Base-by-base conservation (phyloP, 2,329 filamentous ascomycete species). In the Cercospora brassicicola region DNA sequence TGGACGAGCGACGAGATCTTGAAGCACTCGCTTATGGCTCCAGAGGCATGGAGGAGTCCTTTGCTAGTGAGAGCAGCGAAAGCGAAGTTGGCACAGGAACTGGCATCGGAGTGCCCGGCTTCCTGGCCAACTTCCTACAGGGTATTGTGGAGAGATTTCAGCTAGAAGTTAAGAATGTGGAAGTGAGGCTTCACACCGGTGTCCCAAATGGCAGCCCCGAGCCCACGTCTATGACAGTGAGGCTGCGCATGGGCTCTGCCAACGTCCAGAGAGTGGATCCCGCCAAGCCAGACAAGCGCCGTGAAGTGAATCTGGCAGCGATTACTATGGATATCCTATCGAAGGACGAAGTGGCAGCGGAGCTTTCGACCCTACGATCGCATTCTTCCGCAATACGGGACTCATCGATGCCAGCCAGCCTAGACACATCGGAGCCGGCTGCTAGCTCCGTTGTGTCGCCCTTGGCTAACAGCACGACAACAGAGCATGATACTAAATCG, bases 91-190 rank as follows among this genome's bases (percentile, higher is more conserved):
- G 91, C n/a, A 92, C 90, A 23, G 91, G 91, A 1, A 87, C 91
- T 71, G 81, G 87, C 0, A 81, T 93, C 33, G 89, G 88, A 1
- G 81, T 94, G 4, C 91, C 91, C 5, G 83, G 82, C 0, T 92
- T 93, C 71, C 81, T 95, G 57, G 87, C 89, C 51, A 87, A 86
- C 71, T 92, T 93, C 71, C 79, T 94, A 5, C 89, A 93, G 72
- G 90, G 91, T 31, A 88, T 94, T 59, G 81, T 90, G 28, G 91
- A 95, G 78, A 86, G 91, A 56, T 83, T 90, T 65, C 87, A 91
- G 75, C 81, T 94, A 28, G 84, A 82, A 60, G 87, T 94, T 67
- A 86, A 85, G 61, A 85, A 87, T 28, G 85, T 94, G 65, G 85
- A 84, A 10, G 84, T 93, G 70, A 87, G 89, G 73, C 80, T 93